Base-by-base conservation (phyloP, 306 rosid genomes). In the Acacia confusa region DNA sequence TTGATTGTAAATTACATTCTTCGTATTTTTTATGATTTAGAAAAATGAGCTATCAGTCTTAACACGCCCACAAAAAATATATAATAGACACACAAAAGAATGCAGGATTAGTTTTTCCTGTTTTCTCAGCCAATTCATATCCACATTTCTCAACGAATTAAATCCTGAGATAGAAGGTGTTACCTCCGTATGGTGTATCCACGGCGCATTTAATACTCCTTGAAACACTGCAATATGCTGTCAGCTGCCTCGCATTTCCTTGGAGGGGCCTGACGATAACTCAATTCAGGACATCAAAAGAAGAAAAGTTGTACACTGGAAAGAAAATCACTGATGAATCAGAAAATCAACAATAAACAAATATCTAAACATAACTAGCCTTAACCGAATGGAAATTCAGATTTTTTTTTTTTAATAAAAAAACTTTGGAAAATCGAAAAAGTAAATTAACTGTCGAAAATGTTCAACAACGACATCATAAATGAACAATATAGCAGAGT, bases 121-220 rank as follows among this genome's bases (percentile, higher is more conserved):
- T 47, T 47, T 12, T 47, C 6, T 16, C 19, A 47, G 53, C 53
- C 67, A 24, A 60, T 12, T 28, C 34, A 50, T 3, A 50, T 17
- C 3, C 57, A 50, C 57, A 50, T 50, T 4, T 48, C n/a, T 50
- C 57, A 50, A 50, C 16, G 53, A 78, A 70, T 63, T 52, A 45
- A 41, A 77, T 53, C 20, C 9, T 22, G 64, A 63, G 47, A 40
- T 0, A 41, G 15, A 83, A 66, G 38, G 25, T 47, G 70, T 53
- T 81, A 95, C 98, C 99, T 89, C 82, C 98, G 34, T 86, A 86
- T 7, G 98, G 97, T 40, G 97, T 20, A 81, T 90, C 98, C 55
- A 90, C 86, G 13, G 94, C 86, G 84, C 99, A 95, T 70, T 78
- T 85, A 66, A 86, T 77, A 22, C 65, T 9, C 74, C 60, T 76